Percentiles rank a stretch among this genome's conserved stretches.
phyloP scores from a whole-genome alignment of 2,329 filamentous ascomycete species.

The Pseudocercospora fijiensis region DNA sequence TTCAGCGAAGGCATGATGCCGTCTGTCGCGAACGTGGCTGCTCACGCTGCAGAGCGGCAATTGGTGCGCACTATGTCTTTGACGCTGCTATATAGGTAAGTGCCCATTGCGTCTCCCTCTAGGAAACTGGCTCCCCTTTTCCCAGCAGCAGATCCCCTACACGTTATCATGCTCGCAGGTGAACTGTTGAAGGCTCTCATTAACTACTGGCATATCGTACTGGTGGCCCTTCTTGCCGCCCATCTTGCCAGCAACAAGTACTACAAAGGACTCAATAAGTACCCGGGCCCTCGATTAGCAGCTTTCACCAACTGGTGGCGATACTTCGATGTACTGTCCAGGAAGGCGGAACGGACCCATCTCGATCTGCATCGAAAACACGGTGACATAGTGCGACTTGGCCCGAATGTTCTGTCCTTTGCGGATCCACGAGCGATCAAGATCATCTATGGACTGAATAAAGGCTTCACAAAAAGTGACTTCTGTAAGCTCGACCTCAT shows the following conservation, averaged over 20 bases:
- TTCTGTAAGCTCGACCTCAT: constrained; percentile 52
- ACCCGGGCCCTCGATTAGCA: constrained; percentile 70
- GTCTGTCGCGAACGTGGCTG: background rate
- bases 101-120: background rate
- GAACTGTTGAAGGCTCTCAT: constrained; percentile 32
- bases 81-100: constrained; percentile 4
- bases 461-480: constrained; percentile 76
- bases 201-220: constrained; percentile 45
- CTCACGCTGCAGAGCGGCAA: constrained; percentile 2
- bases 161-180: constrained; percentile 35
- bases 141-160: background rate
- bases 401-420: constrained; percentile 72
- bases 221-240: constrained; percentile 36
- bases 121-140: background rate
- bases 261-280: constrained; percentile 62
- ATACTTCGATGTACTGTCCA: constrained; percentile 65
- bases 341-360: constrained; percentile 66
- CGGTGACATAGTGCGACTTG: constrained; percentile 72
- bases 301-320: constrained; percentile 72
- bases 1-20: background rate
- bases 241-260: constrained; percentile 49
- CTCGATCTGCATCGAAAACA: constrained; percentile 67
- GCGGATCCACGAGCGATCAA: constrained; percentile 71
- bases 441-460: constrained; percentile 77
- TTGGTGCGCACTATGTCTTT: background rate